Evolutionary conservation across 441 rosid genomes (phyloP).

Genomic region (Daphne laureola): DNA sequence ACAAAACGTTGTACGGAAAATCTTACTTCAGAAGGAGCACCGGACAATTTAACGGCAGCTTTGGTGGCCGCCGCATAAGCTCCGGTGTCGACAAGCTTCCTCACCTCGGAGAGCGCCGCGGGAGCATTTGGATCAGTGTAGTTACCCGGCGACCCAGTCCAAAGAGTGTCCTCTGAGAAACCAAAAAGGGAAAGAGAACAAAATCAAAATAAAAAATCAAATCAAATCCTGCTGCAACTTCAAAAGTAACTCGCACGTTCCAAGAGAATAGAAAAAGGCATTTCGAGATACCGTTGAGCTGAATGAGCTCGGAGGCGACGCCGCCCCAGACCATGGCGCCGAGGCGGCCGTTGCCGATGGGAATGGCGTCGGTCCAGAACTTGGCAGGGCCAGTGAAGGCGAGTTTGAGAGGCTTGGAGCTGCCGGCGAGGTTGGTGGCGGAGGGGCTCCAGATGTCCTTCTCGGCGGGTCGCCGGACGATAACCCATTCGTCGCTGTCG

Average conservation of each 20-base stretch:
- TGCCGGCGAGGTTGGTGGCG: constrained; percentile 17
- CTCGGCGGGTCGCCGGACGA: constrained; percentile 36
- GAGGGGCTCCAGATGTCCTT: constrained; percentile 37
- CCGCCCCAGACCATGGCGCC: constrained; percentile 97
- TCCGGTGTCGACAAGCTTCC: constrained; percentile 62
- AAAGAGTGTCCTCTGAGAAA: constrained; percentile 77
- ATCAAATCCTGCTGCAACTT: too few relatives aligned
- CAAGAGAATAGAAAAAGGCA: not conserved
- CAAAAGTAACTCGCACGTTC: too few relatives aligned
- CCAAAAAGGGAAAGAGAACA: not conserved
- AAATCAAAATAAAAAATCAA: too few relatives aligned
- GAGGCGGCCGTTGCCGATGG: constrained; percentile 85
- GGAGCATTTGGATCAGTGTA: constrained; percentile 64
- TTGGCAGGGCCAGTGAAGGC: constrained; percentile 54
- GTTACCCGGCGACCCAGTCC: constrained; percentile 79
- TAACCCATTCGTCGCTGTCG: constrained; percentile 45
- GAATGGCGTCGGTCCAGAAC: constrained; percentile 85
- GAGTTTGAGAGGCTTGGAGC: constrained; percentile 46
- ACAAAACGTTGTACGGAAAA: not conserved
- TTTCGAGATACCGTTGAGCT: constrained; percentile 54
- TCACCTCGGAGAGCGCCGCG: constrained; percentile 52
- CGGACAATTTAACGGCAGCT: constrained; percentile 63
- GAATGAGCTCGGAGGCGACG: constrained; percentile 60
- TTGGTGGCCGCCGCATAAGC: constrained; percentile 63
- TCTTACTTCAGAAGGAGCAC: constrained; percentile 52